Base-by-base conservation (phyloP, 768 basidiomycete genomes). In the Tylopilus sp. region DNA sequence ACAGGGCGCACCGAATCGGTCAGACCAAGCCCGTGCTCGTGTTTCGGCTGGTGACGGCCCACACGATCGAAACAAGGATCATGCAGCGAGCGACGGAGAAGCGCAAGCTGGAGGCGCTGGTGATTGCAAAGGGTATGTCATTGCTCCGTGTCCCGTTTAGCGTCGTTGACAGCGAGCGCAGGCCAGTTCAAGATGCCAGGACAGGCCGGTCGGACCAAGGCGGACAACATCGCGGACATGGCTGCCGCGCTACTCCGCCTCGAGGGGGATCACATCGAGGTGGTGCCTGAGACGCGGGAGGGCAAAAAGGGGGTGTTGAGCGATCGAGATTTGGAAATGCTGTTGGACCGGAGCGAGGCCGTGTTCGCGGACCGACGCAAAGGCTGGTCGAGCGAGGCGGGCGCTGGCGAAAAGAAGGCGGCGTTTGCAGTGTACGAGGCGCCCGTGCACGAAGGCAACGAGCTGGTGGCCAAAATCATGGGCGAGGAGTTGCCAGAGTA, bases 1-100 rank as follows among this genome's bases (percentile, higher is more conserved):
- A 97, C 61, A 81, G 96, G 31, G 94, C 94, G 0, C 96, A 99
- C 70, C 84, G 97, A 12, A 98, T 99, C 44, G 96, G 96, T 2
- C 96, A 98, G 72, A 97, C 84, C 26, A 85, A 77, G 58, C 92
- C 93, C 1, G 93, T 97, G 48, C 76, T 97, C 40, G 85, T 97
- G 52, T 96, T 92, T 74, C 79, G 96, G 34, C 77, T 98, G 4
- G 83, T 96, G 33, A 88, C 85, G 21, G 86, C 83, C 6, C 87
- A 94, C 69, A 97, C 93, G 3, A 79, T 99, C 60, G 96, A 99
- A 74, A 88, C 86, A 36, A 88, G 86, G 69, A 93, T 98, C 62
- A 85, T 98, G 79, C 82, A 92, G 63, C 80, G 84, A n/a, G 90
- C 91, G 7, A 78, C 79, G 9, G 89, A 90, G 75, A 92, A 92